Evolutionary conservation across 345 rosid genomes (phyloP), one percentile per base, ranked within the genome.

Genomic region (Corchorus capsularis): DNA sequence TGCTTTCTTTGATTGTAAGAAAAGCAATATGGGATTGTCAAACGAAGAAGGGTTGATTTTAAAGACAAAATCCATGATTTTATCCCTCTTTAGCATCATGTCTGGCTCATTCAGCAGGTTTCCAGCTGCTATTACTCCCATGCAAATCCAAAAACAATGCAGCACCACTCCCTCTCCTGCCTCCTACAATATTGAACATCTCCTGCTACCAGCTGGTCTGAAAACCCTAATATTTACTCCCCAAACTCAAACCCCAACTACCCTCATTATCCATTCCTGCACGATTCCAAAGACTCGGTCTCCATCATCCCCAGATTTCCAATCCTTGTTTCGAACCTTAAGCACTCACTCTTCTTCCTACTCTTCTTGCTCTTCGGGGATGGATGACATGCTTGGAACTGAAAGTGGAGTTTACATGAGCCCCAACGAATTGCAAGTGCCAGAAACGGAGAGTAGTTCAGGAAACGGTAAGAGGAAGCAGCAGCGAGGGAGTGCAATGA

Each of bases 351-450:
- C 76, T 64, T 79, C 83, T 1, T 62, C 68, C 0, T 52, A 10
- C 56, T 77, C 71, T 17, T 75, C 83, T 4, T 68, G 72, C 19
- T 79, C 82, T 3, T 69, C 79, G 2, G 73, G 22, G 20, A 20
- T 74, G 35, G 89, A 82, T 11, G 89, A 86, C 37, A 27, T 81
- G 72, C 72, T 86, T 39, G 86, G 86, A 39, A 60, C 89, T 2
- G 89, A 83, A 50, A 86, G 79, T 63, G 86, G 89, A 3, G 86
- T 76, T 32, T 82, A 56, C 73, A 61, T 79, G 76, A 59, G 54
- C 63, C 32, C 75, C 49, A 14, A 63, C 1, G 65, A 70, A 45
- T 20, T 69, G 17, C 32, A 20, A 35, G 16, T 50, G 20, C 20
- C 22, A 15, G 62, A 17, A 39, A 4, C 16, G 69, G 52, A 39